Conservation (phyloP, 306 rosid species). For the Trifolium subterraneum region DNA sequence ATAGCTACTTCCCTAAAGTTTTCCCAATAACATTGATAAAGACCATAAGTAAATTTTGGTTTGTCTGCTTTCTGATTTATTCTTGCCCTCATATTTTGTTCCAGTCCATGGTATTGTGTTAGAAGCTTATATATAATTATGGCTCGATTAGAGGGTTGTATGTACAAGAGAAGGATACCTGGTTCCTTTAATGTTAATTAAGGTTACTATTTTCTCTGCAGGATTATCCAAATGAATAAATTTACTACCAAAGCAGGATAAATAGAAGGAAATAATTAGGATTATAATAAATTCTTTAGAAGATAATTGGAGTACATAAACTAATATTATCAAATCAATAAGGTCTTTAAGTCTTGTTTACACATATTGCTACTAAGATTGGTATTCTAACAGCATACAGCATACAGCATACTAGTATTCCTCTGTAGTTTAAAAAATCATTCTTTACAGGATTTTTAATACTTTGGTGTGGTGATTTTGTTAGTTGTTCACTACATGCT, state of each 20-base stretch:
- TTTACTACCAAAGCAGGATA: not conserved
- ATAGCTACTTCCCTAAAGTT: constrained; percentile 8
- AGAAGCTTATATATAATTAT: constrained; percentile 1
- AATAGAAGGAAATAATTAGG: constrained; percentile 10
- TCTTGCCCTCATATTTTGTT: constrained; percentile 13
- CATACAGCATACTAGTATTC: not conserved
- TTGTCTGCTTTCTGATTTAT: constrained; percentile 9
- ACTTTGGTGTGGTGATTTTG: constrained; percentile 18
- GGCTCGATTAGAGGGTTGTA: not conserved
- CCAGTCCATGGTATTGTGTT: not conserved
- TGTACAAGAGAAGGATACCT: constrained; percentile 1
- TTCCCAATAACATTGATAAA: constrained; percentile 20
- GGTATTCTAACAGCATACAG: not conserved
- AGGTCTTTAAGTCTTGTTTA: constrained; percentile 25
- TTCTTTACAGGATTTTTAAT: constrained; percentile 14
- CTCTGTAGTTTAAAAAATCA: not conserved
- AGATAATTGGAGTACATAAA: not conserved
- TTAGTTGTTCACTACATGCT: constrained; percentile 13
- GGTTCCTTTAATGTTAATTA: not conserved
- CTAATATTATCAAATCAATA: not conserved
- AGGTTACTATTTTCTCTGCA: constrained; percentile 6
- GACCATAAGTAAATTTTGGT: not conserved
- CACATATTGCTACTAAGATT: no score
- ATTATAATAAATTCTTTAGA: not conserved
- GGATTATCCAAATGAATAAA: not conserved